Evolutionary conservation across 176 grass and related monocot genomes (phyloP), one percentile per base, ranked within the genome.

Genomic region (Tuctoria greenei): DNA sequence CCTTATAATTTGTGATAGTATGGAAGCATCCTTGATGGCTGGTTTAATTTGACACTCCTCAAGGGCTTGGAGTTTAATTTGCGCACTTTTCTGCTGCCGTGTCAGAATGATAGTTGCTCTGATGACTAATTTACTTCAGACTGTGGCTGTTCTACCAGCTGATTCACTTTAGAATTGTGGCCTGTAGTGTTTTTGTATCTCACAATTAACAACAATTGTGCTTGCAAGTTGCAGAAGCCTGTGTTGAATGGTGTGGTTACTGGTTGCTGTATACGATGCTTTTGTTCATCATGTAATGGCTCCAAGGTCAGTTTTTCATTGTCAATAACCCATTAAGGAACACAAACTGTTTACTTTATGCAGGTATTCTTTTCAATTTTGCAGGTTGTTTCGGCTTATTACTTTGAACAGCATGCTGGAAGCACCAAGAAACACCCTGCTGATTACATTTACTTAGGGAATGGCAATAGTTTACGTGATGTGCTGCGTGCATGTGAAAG

Each of bases 391-490:
- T 90, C 84, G 28, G 71, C 87, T 41, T 87, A 82, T 81, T 69
- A 77, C 56, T 93, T 93, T 37, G 91, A 93, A 39, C 75, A 69
- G 83, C 88, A 93, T 88, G 88, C 91, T 64, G 91, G 91, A 67
- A 93, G 91, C 81, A 86, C 21, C 55, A 90, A 90, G 73, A 90
- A 90, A 61, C 91, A 93, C 74, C 88, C 91, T 67, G 73, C 91
- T 52, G 91, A 93, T 34, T 70, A 80, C 59, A 93, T 90, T 63
- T 88, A 87, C 81, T 85, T 93, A 46, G 82, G 67, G 28, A 93
- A 93, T 28, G 88, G 91, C 62, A 88, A 90, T 64, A 90, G 78
- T 66, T 83, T 93, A 37, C 85, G 88, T 27, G 88, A 88, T 68
- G 81, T 93, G 62, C 59, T 93, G 28, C 76, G 70, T 39, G 69